Evolutionary conservation across 2,329 filamentous ascomycete species (phyloP).

Genomic region (Emergomyces pasteurianus): DNA sequence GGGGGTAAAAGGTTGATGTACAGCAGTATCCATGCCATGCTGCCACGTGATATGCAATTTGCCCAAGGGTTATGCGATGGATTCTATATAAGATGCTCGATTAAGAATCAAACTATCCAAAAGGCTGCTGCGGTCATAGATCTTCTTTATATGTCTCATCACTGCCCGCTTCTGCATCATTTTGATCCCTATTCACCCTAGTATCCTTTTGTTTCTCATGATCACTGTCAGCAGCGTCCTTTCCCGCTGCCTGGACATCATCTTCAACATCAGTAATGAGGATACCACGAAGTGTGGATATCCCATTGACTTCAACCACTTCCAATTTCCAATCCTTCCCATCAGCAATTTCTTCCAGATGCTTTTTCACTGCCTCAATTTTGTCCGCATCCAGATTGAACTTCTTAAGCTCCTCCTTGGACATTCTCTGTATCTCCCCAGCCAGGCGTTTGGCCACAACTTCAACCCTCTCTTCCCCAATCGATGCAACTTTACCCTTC

Average conservation of each 20-base stretch:
- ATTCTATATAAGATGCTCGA: constrained; percentile 4
- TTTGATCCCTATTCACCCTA: constrained; percentile 7
- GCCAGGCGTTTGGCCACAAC: constrained; percentile 46
- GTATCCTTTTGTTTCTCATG: constrained; percentile 11
- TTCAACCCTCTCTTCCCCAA: constrained; percentile 35
- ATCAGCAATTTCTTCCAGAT: constrained; percentile 57
- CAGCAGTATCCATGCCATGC: neutral
- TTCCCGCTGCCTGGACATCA: constrained; percentile 7
- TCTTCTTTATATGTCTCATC: constrained; percentile 31
- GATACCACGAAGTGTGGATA: constrained; percentile 57
- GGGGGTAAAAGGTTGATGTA: too few species aligned
- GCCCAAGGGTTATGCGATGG: neutral
- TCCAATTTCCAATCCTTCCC: constrained; percentile 70
- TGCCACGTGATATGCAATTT: neutral
- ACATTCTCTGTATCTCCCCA: constrained; percentile 49
- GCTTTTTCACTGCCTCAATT: constrained; percentile 56
- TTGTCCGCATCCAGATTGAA: constrained; percentile 54
- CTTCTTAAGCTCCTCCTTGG: constrained; percentile 55
- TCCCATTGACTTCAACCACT: constrained; percentile 56
- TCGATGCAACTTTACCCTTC: constrained; percentile 44
- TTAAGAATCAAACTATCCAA: constrained; percentile 14
- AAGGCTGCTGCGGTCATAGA: constrained; percentile 19
- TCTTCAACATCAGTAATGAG: constrained; percentile 47
- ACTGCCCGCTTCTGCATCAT: constrained; percentile 18
- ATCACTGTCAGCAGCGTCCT: neutral